Base-by-base conservation (phyloP, 2,329 filamentous ascomycete genomes). In the Aspergillus puulaauensis region DNA sequence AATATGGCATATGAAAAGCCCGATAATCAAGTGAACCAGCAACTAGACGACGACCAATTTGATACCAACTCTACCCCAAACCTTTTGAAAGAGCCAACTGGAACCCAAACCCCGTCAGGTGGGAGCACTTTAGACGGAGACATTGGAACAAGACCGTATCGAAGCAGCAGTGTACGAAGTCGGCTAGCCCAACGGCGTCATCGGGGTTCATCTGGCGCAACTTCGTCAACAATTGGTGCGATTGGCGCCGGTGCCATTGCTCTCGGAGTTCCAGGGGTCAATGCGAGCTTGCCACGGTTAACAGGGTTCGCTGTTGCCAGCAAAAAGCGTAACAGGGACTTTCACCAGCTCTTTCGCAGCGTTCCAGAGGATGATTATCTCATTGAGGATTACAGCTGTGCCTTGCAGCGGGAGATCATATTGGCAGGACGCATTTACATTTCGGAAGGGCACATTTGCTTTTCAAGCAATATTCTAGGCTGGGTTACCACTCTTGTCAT, bases 401-500 rank as follows among this genome's bases (percentile, higher is more conserved):
- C 95, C 4, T 75, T 99, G 58, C 95, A 99, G 74, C 87, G 93
- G 64, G 96, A 99, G 71, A 99, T 99, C 60, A 84, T 99, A 37
- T 86, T 96, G 6, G 95, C 97, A 65, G 95, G 95, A 6, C 86
- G 95, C 41, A 83, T 99, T 14, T 99, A 99, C 70, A 91, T 99
- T 43, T 98, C 95, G 0, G 95, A 99, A 77, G 93, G 93, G 11
- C 93, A 99, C 71, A 86, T 99, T 47, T 99, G 95, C 79, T 99
- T 99, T 76, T 97, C 93, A 69, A 98, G 95, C 80, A 99, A 99
- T 72, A 99, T 99, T 64, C 85, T 99, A 47, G 95, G 95, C 54
- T 99, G 95, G 95, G 90, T 96, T 21, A 99, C 95, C 0, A 99
- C 95, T 1, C 80, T 99, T 43, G 93, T 99, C 52, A 96, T 99